Conservation (phyloP, 345 rosid genomes). For the Ailanthus altissimus region DNA sequence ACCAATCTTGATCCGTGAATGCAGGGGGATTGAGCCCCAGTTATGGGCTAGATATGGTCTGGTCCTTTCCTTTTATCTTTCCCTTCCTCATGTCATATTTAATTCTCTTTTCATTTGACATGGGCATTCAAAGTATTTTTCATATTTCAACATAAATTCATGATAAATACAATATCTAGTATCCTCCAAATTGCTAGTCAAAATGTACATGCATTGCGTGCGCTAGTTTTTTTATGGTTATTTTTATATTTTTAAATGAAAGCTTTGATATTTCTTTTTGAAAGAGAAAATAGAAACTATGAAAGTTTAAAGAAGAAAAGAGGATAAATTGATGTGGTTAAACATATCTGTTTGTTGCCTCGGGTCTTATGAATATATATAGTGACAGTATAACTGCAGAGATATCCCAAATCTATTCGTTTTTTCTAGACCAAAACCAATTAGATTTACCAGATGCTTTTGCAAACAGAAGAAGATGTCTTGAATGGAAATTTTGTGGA, state of each 20-base stretch:
- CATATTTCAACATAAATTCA: neutral
- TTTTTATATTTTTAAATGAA: neutral
- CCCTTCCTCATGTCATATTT: neutral
- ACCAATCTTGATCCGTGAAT: conserved; percentile 84
- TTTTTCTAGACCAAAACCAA: neutral
- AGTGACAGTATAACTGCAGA: neutral
- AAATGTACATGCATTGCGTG: too few relatives aligned
- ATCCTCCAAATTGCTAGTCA: neutral
- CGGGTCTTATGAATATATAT: neutral
- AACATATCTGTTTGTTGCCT: neutral
- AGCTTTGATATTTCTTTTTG: too few relatives aligned
- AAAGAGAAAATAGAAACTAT: neutral
- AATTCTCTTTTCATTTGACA: neutral
- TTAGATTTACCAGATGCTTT: too few relatives aligned
- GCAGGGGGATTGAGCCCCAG: conserved; percentile 79
- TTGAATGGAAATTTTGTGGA: neutral
- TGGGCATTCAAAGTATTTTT: neutral
- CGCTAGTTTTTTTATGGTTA: neutral
- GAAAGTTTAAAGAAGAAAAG: neutral
- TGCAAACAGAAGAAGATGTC: neutral
- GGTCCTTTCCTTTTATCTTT: neutral
- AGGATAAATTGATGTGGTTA: neutral
- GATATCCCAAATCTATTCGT: neutral
- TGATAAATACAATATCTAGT: too few relatives aligned
- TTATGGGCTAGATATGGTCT: conserved; percentile 97